phyloP scores from a whole-genome alignment of 1,139 yeast species.

The Yamadazyma trypodendri region DNA sequence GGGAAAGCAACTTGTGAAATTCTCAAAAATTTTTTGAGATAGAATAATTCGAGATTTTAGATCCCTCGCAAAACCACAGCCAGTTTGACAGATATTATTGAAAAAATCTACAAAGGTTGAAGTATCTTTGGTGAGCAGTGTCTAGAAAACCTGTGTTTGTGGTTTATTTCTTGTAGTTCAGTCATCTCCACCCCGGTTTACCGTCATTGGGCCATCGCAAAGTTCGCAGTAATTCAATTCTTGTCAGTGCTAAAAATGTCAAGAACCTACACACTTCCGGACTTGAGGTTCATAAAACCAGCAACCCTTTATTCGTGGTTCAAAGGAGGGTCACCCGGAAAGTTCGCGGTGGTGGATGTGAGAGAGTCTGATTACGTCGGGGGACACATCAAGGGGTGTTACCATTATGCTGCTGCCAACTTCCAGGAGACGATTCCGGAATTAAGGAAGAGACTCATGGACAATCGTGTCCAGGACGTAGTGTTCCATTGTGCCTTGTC shows the following conservation, averaged over 20 bases:
- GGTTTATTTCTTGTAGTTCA: no score
- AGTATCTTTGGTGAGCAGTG: no score
- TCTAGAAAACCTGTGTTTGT: no score
- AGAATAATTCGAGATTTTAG: no score
- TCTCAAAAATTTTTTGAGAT: not conserved
- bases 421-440: conserved; percentile 44
- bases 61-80: no score
- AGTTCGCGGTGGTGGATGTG: conserved; percentile 78
- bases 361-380: conserved; percentile 71
- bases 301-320: conserved; percentile 48
- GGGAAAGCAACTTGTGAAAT: conserved; percentile 2
- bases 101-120: no score
- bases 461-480: conserved; percentile 46
- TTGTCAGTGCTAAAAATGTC: conserved; percentile 3
- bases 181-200: no score
- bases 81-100: no score
- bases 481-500: conserved; percentile 90
- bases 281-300: conserved; percentile 46
- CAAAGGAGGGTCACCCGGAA: conserved; percentile 35
- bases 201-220: no score
- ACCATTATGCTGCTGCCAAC: conserved; percentile 59
- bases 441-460: conserved; percentile 35
- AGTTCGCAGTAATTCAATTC: no score
- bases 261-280: conserved; percentile 22
- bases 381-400: conserved; percentile 68